Evolutionary conservation across 2,329 filamentous ascomycete genomes (phyloP).

Genomic region (Huntiella moniliformis): DNA sequence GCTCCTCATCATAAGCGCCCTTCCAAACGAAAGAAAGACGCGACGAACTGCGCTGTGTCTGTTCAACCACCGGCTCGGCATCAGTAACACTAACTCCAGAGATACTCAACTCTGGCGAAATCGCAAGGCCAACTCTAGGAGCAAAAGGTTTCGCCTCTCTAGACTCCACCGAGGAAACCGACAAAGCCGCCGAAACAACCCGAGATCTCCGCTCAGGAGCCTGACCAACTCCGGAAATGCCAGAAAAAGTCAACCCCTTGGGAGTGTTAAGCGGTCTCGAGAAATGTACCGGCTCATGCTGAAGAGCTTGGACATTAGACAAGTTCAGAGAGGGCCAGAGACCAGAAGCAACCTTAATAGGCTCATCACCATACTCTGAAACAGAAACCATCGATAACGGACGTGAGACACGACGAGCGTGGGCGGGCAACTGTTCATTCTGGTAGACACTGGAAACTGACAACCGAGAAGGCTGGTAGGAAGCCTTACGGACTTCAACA

Average conservation of each 20-base stretch:
- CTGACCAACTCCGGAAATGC: conserved; percentile 2
- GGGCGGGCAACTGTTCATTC: background rate
- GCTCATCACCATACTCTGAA: conserved; percentile 13
- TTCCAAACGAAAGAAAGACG: conserved; percentile 3
- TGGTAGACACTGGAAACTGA: background rate
- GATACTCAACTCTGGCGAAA: conserved; percentile 5
- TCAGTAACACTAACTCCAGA: background rate
- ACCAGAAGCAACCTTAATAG: conserved; percentile 12
- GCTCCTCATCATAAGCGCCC: conserved; percentile 5
- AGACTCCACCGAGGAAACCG: conserved; percentile 14
- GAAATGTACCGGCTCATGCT: conserved; percentile 7
- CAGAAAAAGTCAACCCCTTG: conserved; percentile 2
- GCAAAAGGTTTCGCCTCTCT: conserved; percentile 15
- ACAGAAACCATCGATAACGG: conserved; percentile 13
- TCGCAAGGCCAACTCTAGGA: background rate
- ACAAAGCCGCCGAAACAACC: conserved; percentile 12
- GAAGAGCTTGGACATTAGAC: conserved; percentile 2
- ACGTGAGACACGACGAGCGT: background rate
- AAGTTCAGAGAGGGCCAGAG: conserved; percentile 5
- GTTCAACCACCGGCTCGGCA: background rate
- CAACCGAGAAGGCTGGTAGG: background rate
- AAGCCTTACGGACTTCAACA: background rate
- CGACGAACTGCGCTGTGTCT: background rate
- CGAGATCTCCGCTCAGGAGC: conserved; percentile 11
- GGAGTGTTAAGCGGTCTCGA: conserved; percentile 1